Evolutionary conservation across 2,329 filamentous ascomycete species (phyloP).

Genomic region (Fonsecaea pugnacius): DNA sequence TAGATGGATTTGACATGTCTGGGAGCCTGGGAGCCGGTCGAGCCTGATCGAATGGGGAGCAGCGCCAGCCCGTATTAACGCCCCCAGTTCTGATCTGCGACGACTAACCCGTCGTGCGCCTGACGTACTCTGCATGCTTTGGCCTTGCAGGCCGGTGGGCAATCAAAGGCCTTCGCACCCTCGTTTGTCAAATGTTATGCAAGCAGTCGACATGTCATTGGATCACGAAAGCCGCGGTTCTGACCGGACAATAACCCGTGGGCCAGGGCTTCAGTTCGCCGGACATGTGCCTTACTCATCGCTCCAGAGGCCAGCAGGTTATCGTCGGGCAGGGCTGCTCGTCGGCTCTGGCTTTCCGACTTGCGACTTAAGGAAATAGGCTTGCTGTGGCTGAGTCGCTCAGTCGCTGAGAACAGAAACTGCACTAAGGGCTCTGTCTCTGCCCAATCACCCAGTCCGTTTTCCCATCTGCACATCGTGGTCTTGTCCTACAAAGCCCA

Average conservation of each 20-base stretch:
- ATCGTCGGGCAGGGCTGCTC: constrained; percentile 13
- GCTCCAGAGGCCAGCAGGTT: constrained; percentile 5
- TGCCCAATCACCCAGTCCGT: neutral
- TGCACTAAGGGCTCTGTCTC: constrained; percentile 6
- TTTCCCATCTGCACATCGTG: neutral
- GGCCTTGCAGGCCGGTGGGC: constrained; percentile 4
- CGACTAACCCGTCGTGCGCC: constrained; percentile 6
- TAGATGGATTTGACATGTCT: constrained; percentile 1
- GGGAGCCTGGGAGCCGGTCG: neutral
- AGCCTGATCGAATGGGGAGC: neutral
- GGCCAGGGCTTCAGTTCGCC: constrained; percentile 1
- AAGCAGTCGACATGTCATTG: constrained; percentile 10
- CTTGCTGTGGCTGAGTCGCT: constrained; percentile 14
- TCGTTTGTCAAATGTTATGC: constrained; percentile 23
- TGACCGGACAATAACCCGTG: neutral
- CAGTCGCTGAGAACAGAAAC: constrained; percentile 15
- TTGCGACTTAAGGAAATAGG: constrained; percentile 8
- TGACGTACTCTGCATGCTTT: constrained; percentile 25
- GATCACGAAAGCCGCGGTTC: constrained; percentile 6
- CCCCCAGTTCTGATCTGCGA: constrained; percentile 8
- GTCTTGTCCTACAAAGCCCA: constrained; percentile 3
- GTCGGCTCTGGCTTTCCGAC: constrained; percentile 16
- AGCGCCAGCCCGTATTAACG: neutral
- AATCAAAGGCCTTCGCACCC: neutral
- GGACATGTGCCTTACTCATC: constrained; percentile 17